Evolutionary conservation across 1,284 basidiomycete species (phyloP), one percentile per base, ranked within the genome.

Genomic region (Calocybe gambosa): DNA sequence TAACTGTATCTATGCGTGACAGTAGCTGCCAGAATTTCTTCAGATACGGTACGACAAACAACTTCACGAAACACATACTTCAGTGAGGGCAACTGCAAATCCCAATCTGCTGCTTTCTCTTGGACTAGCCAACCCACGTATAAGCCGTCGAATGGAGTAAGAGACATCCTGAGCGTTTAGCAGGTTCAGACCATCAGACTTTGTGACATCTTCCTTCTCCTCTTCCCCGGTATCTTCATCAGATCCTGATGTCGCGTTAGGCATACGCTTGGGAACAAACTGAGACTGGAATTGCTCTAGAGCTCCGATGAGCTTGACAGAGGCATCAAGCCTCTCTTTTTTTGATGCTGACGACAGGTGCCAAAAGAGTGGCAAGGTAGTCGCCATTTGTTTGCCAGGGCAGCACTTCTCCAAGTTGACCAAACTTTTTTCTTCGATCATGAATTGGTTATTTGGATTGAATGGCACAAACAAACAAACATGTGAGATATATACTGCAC

Each of bases 51-150:
- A 44, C 41, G 21, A 45, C 23, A 35, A 25, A 46, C 20, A 36
- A 31, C 19, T 42, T 15, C 34, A 31, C 1, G 15, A 43, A 13
- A n/a, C 42, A 71, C 82, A 54, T 59, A 93, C 93, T 75, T 97
- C 94, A 1, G 95, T 93, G 55, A 99, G 72, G 15, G 93, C 92
- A 36, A 98, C 94, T 6, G 94, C 91, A 62, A 98, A 99, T 10
- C 95, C 95, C 28, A 96, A 70, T 54, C 95, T 71, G 62, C 92
- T 93, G 65, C 89, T 93, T 65, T 98, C 93, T 54, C 94, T 74
- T 1, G 93, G 89, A 65, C 89, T 93, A 0, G 89, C 92, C 20
- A 99, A 72, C 15, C 95, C 95, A 35, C 92, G 74, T 25, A 94
- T 71, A 23, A 96, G 74, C 28, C 93, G 68, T 50, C 89, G 79